phyloP scores from a whole-genome alignment of 225 moss, liverwort and hornwort genomes.

The Straminergon stramineum region DNA sequence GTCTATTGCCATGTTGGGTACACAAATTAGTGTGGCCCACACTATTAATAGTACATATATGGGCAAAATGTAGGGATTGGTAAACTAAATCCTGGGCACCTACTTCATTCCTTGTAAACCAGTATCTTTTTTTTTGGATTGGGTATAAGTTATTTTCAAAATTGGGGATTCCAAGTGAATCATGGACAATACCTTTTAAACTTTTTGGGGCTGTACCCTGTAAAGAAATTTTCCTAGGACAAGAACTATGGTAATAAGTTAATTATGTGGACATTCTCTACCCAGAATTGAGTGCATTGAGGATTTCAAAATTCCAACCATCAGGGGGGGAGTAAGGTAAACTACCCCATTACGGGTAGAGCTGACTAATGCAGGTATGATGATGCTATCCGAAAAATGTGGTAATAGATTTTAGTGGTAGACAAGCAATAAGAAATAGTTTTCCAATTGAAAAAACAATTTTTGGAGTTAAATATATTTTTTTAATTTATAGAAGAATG shows the following conservation, averaged over 20 bases:
- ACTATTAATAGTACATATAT: not conserved
- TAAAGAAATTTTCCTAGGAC: not conserved
- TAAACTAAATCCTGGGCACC: not conserved
- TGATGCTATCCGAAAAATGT: not conserved
- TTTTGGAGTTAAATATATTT: too few species aligned
- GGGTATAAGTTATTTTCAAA: not conserved
- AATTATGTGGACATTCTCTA: not conserved
- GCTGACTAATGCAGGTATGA: too few species aligned
- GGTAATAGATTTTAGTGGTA: not conserved
- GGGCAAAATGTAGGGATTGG: not conserved
- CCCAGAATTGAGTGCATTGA: not conserved
- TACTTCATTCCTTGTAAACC: not conserved
- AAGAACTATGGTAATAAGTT: too few species aligned
- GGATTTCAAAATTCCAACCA: not conserved
- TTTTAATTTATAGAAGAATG: too few species aligned
- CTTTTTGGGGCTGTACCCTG: not conserved
- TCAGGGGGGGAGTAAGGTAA: not conserved
- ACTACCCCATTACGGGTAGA: not conserved
- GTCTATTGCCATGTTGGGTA: not conserved
- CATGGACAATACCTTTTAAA: not conserved
- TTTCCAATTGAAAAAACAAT: too few species aligned
- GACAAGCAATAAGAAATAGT: not conserved
- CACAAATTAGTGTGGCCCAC: not conserved
- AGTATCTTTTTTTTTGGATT: not conserved
- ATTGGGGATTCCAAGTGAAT: not conserved